phyloP scores from a whole-genome alignment of 2,329 filamentous ascomycete species.

The Chaetomiaceae sp. region DNA sequence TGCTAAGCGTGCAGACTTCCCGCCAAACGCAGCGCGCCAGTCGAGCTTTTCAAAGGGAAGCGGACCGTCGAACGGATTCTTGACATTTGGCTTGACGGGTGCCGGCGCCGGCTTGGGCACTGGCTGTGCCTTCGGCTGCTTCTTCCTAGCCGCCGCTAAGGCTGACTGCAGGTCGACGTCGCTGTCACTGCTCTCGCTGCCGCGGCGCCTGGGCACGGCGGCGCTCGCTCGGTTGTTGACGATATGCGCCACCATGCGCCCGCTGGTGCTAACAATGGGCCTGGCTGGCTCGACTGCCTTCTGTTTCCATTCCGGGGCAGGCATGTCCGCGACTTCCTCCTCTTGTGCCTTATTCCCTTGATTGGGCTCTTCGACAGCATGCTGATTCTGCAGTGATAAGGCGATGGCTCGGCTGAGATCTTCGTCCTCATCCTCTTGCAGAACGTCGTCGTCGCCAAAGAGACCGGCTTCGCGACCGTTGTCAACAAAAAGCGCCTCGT shows the following conservation, averaged over 20 bases:
- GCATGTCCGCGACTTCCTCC: constrained; percentile 47
- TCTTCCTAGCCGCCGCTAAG: constrained; percentile 65
- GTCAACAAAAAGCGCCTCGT: constrained; percentile 55
- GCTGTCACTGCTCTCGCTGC: constrained; percentile 61
- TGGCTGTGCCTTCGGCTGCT: constrained; percentile 42
- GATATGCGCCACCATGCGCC: constrained; percentile 65
- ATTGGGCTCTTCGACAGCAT: constrained; percentile 30
- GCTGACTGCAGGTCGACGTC: constrained; percentile 78
- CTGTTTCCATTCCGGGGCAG: constrained; percentile 53
- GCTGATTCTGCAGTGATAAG: constrained; percentile 70
- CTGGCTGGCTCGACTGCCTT: constrained; percentile 47
- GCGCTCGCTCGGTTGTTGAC: constrained; percentile 70
- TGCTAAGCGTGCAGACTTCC: constrained; percentile 7
- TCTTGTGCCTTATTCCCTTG: constrained; percentile 35
- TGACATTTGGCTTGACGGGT: constrained; percentile 46
- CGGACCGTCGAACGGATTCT: constrained; percentile 68
- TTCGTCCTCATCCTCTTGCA: constrained; percentile 41
- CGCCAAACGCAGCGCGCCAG: constrained; percentile 58
- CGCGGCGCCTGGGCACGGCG: constrained; percentile 45
- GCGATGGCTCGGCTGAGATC: constrained; percentile 79
- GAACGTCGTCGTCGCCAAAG: constrained; percentile 34
- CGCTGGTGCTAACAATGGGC: constrained; percentile 48
- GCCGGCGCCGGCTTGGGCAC: constrained; percentile 27
- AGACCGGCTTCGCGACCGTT: constrained; percentile 29
- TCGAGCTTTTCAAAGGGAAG: constrained; percentile 87